Conservation (phyloP, 2,329 filamentous ascomycete genomes). For the Sporothrix inflata region DNA sequence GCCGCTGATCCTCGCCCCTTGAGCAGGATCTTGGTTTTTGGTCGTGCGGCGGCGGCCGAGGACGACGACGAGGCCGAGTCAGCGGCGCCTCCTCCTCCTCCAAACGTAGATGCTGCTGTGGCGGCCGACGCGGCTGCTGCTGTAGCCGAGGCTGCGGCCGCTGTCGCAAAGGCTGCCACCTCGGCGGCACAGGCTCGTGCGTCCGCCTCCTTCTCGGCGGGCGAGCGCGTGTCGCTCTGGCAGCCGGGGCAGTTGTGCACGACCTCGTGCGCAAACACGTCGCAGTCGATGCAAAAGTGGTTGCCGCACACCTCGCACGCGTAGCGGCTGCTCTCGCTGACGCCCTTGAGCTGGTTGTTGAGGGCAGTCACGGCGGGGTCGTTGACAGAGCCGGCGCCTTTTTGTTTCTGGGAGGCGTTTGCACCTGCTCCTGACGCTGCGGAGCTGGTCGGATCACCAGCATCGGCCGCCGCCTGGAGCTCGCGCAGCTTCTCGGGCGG, state of each 20-base stretch:
- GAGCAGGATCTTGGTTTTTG: conserved; percentile 27
- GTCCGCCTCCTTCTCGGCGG: conserved; percentile 19
- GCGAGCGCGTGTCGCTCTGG: conserved; percentile 54
- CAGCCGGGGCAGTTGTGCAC: conserved; percentile 97
- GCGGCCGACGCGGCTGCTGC: background rate
- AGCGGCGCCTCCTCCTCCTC: background rate
- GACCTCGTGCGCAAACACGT: conserved; percentile 91
- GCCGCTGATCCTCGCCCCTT: conserved; percentile 3
- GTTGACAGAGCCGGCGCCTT: background rate
- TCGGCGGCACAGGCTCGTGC: background rate
- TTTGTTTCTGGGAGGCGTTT: conserved; percentile 14
- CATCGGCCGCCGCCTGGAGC: conserved; percentile 6
- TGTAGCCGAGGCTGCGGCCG: background rate
- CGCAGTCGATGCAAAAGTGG: conserved; percentile 98
- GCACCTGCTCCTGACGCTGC: conserved; percentile 34
- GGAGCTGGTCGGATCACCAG: background rate
- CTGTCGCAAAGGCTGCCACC: background rate
- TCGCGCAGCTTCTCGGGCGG: conserved; percentile 28
- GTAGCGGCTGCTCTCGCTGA: conserved; percentile 86
- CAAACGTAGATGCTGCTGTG: background rate
- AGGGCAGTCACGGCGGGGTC: conserved; percentile 24
- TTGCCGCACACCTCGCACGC: conserved; percentile 83
- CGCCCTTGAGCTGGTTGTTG: conserved; percentile 56
- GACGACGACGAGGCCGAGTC: background rate
- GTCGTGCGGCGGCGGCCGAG: background rate